Base-by-base conservation (phyloP, 129 eudicot species). In the Flaveria brownii region DNA sequence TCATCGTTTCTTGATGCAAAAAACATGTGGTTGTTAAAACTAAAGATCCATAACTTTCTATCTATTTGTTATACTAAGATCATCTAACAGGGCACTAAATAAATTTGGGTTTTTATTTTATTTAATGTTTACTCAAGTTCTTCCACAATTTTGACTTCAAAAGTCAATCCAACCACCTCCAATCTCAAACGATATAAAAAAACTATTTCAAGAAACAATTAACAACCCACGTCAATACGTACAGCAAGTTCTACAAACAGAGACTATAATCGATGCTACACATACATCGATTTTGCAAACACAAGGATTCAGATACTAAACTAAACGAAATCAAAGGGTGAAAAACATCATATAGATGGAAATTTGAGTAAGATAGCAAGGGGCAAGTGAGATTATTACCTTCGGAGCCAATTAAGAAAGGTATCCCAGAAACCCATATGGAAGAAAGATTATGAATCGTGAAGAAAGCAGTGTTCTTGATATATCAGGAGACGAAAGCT, bases 371-470 rank as follows among this genome's bases (percentile, higher is more conserved):
- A 63, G 46, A 49, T 20, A 54, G 60, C 45, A 51, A 20, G 15
- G 26, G 22, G 66, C 6, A 45, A 30, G 33, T 33, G 56, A 17
- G 9, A 2, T 30, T 25, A 28, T 16, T 75, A 91, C 97, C 97
- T 91, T 43, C 96, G 83, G 26, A 91, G 92, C 96, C 96, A 91
- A 72, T 88, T 85, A 77, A 88, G 92, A 45, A 91, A 54, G 54
- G 90, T 87, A 81, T 88, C 97, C 95, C 95, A 91, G 62, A 88
- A 76, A 72, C 97, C 95, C 95, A 91, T 91, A 26, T 70, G 23
- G n/a, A 66, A 70, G 12, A 23, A 22, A 43, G 12, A 41, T 57
- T 57, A 4, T 7, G 14, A 60, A 67, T 36, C 16, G 46, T 17
- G 70, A 55, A 65, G 69, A 8, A 33, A 33, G 7, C 6, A 4